Evolutionary conservation across 1,284 basidiomycete species (phyloP).

Genomic region (Volvariella surrecta): DNA sequence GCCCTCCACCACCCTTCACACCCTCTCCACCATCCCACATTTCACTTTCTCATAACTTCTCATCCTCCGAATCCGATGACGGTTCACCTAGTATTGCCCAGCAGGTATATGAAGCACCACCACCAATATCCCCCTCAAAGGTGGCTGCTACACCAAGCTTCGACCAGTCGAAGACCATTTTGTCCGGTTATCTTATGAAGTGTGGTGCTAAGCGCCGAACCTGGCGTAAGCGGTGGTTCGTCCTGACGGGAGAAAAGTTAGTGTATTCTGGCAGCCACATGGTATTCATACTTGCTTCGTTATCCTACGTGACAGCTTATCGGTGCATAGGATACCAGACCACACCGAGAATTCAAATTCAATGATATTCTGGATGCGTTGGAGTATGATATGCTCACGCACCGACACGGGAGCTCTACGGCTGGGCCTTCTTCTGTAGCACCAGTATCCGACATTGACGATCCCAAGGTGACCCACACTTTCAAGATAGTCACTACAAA

Average conservation of each 20-base stretch:
- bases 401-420: conserved; percentile 24
- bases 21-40: conserved; percentile 35
- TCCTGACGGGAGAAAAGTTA: conserved; percentile 73
- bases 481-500: conserved; percentile 98
- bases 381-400: conserved; percentile 65
- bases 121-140: conserved; percentile 37
- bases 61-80: conserved; percentile 74
- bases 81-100: conserved; percentile 35
- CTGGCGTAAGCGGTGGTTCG: conserved; percentile 95
- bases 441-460: conserved; percentile 30
- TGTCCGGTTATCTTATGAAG: conserved; percentile 95
- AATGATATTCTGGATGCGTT: conserved; percentile 87
- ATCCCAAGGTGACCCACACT: conserved; percentile 40
- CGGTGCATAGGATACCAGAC: conserved; percentile 66
- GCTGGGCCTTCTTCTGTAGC: conserved; percentile 27
- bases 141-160: conserved; percentile 22
- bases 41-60: conserved; percentile 32
- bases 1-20: conserved; percentile 26
- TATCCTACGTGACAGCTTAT: conserved; percentile 5
- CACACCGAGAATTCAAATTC: conserved; percentile 81
- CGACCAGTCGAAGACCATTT: conserved; percentile 65
- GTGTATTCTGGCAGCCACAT: conserved; percentile 86
- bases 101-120: conserved; percentile 26
- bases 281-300: conserved; percentile 36
- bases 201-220: conserved; percentile 88